Percentiles rank a stretch among this genome's conserved stretches.
Evolutionary conservation across 495 filamentous ascomycete species (phyloP).

Genomic region (Penicillium diatomitis): DNA sequence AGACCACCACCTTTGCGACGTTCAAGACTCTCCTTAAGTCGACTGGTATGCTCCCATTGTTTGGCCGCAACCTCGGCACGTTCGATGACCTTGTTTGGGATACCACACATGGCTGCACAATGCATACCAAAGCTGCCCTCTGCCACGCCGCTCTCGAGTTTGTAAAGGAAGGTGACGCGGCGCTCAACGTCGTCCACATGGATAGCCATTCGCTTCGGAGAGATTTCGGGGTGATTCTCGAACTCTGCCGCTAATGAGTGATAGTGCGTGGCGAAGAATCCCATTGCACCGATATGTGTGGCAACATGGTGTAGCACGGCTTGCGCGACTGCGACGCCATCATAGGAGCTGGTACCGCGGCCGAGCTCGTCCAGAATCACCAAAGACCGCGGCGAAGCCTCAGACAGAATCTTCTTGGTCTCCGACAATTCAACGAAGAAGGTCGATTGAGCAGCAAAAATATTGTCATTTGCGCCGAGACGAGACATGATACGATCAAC

Average conservation of each 20-base stretch:
- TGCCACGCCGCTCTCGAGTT: conserved; percentile 87
- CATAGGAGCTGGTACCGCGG: conserved; percentile 87
- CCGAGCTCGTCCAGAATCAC: conserved; percentile 98
- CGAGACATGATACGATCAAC: conserved; percentile 98
- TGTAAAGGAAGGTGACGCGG: conserved; percentile 89
- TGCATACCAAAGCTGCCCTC: conserved; percentile 99
- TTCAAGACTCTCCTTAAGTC: conserved; percentile 81
- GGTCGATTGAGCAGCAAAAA: conserved; percentile 94
- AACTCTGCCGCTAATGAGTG: conserved; percentile 91
- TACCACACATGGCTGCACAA: conserved; percentile 96
- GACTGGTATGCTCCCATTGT: conserved; percentile 90
- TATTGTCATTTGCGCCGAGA: conserved; percentile 96
- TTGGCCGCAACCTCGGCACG: conserved; percentile 82
- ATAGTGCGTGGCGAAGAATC: conserved; percentile 98
- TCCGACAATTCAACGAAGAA: conserved; percentile 98
- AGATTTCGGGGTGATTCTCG: conserved; percentile 75
- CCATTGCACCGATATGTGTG: conserved; percentile 82
- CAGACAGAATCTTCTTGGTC: conserved; percentile 95
- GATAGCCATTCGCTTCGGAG: conserved; percentile 83
- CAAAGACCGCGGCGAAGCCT: conserved; percentile 88
- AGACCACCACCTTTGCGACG: conserved; percentile 64
- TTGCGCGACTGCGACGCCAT: conserved; percentile 93
- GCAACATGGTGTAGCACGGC: conserved; percentile 93
- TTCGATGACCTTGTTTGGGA: conserved; percentile 72
- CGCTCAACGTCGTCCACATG: conserved; percentile 78